These are phyloP conservation scores for Apocynum venetum DNA, from an alignment of 257 asterid genomes.

Conservation along the genomic window DNA sequence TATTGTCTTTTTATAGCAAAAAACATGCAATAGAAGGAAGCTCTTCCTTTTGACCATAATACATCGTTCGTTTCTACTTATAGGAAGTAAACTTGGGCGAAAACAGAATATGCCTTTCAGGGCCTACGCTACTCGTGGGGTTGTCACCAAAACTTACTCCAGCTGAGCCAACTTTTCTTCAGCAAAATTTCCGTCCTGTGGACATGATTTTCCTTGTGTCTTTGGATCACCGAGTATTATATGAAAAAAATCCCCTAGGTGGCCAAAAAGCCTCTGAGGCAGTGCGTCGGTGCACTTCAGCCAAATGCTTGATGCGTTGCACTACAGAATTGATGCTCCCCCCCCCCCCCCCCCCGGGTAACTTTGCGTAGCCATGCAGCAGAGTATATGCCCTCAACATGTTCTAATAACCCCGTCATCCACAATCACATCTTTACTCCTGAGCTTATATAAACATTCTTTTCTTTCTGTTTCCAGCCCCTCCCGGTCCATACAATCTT, in stretches of 20 bases:
- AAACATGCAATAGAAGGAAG: too few species aligned
- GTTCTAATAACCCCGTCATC: neutral
- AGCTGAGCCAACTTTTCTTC: neutral
- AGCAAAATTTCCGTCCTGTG: neutral
- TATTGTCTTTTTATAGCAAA: too few species aligned
- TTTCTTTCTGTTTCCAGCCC: conserved; percentile 1
- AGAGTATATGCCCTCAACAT: conserved; percentile 30
- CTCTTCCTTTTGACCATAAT: too few species aligned
- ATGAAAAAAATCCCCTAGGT: conserved; percentile 9
- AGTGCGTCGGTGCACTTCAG: conserved; percentile 19
- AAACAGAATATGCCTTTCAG: conserved; percentile 7
- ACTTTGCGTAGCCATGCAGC: conserved; percentile 50
- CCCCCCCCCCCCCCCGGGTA: neutral
- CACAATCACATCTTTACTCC: neutral
- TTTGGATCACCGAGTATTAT: neutral
- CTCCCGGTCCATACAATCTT: neutral
- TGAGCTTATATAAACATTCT: neutral
- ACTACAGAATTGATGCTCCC: neutral
- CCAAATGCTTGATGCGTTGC: neutral
- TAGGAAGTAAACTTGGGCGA: neutral
- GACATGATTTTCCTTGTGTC: neutral
- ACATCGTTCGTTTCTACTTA: too few species aligned
- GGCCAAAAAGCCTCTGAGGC: conserved; percentile 10
- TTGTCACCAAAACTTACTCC: too few species aligned
- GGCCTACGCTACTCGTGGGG: too few species aligned